A percentile compares a stretch with the other conserved stretches of the same genome.
Conservation (phyloP, 768 basidiomycete species). For the Russula brevipes region DNA sequence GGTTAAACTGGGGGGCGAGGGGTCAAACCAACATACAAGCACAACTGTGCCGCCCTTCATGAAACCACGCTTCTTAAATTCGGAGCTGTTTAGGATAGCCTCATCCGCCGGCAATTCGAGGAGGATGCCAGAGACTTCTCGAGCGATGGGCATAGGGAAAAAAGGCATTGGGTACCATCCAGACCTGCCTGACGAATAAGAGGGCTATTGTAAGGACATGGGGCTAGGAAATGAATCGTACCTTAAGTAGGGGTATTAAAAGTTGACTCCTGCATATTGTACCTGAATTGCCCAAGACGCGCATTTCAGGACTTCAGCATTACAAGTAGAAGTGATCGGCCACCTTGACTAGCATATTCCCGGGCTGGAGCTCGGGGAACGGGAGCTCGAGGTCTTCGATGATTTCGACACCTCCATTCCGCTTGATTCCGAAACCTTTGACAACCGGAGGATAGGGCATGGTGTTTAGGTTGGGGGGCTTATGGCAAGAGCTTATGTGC, state of each 20-base stretch:
- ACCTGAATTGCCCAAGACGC: slow-evolving; percentile 38
- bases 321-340: neutral
- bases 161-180: slow-evolving; percentile 44
- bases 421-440: slow-evolving; percentile 65
- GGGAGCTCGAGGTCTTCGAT: slow-evolving; percentile 62
- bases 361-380: slow-evolving; percentile 41
- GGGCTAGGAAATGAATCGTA: slow-evolving; percentile 32
- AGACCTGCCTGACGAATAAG: neutral
- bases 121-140: slow-evolving; percentile 73
- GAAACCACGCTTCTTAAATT: slow-evolving; percentile 59
- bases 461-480: neutral
- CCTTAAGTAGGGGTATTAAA: slow-evolving; percentile 80
- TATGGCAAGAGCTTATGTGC: neutral
- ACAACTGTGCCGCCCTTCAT: slow-evolving; percentile 67
- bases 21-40: slow-evolving; percentile 43
- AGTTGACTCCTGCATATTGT: slow-evolving; percentile 79
- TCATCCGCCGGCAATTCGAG: slow-evolving; percentile 65
- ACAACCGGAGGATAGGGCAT: slow-evolving; percentile 56
- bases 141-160: slow-evolving; percentile 69
- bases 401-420: slow-evolving; percentile 73
- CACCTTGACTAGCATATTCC: slow-evolving; percentile 53
- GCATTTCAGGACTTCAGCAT: neutral
- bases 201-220: neutral
- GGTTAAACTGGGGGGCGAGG: neutral
- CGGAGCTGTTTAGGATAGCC: too few relatives aligned